phyloP scores from a whole-genome alignment of 176 grass and related monocot species.

The Pharus latifolius region DNA sequence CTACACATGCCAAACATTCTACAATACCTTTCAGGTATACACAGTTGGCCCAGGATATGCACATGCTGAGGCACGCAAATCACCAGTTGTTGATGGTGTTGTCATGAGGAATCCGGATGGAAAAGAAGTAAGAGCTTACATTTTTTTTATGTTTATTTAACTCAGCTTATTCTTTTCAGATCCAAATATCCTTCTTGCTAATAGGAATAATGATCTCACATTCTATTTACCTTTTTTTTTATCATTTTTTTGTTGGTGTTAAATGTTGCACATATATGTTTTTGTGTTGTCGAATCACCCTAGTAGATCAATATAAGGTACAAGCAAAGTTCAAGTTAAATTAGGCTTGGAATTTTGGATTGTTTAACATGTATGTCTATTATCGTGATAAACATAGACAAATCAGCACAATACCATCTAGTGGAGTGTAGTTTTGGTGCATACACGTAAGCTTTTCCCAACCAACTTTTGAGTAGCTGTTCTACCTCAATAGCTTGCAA shows the following conservation, averaged over 20 bases:
- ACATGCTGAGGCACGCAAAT: conserved; percentile 97
- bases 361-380: background rate
- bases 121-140: conserved; percentile 64
- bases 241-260: background rate
- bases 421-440: too few species aligned
- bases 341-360: too few species aligned
- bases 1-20: conserved; percentile 8
- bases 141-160: too few species aligned
- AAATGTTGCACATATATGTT: background rate
- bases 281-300: background rate
- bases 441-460: too few species aligned
- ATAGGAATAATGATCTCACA: background rate
- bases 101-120: conserved; percentile 97
- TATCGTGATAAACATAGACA: background rate
- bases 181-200: background rate
- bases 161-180: background rate
- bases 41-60: conserved; percentile 97
- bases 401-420: too few species aligned
- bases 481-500: too few species aligned
- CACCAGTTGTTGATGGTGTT: conserved; percentile 97
- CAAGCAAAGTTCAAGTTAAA: background rate
- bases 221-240: background rate
- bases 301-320: background rate
- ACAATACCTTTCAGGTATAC: conserved; percentile 66
- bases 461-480: too few species aligned